phyloP scores from a whole-genome alignment of 2,329 filamentous ascomycete genomes.

The Celoporthe dispersa region DNA sequence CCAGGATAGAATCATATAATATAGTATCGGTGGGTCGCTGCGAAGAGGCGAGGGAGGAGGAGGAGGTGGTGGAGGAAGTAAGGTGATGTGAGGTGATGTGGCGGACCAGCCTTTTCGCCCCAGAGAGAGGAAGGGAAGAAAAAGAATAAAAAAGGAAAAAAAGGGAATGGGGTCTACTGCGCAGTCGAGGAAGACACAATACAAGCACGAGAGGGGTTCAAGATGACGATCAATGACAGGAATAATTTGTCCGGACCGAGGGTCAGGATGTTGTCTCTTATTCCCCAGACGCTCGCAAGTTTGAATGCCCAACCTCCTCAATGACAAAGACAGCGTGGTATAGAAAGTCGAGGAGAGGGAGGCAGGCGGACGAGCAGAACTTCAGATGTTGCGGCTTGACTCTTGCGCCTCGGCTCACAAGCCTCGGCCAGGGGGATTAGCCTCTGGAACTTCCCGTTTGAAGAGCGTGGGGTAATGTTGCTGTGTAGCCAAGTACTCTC shows the following conservation, averaged over 20 bases:
- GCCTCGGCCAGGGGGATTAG: background rate
- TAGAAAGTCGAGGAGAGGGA: background rate
- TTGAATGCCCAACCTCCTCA: background rate
- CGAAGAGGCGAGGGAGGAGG: background rate
- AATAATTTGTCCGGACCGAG: background rate
- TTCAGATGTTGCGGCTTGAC: slow-evolving; percentile 4
- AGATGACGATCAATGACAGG: background rate
- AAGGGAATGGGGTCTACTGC: background rate
- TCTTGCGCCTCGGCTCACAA: slow-evolving; percentile 1
- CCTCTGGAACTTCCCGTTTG: slow-evolving; percentile 1
- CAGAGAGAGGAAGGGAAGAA: background rate
- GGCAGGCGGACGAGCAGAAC: background rate
- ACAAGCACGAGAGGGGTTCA: background rate
- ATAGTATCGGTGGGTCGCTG: background rate
- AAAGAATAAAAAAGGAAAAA: background rate
- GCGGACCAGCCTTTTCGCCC: background rate
- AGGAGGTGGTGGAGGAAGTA: too few species aligned
- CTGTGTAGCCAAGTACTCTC: background rate
- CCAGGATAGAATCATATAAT: background rate
- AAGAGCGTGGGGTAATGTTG: background rate
- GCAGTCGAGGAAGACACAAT: background rate
- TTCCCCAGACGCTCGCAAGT: background rate
- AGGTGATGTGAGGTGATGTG: slow-evolving; percentile 4
- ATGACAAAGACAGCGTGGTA: background rate
- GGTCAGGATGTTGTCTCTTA: background rate